These are phyloP conservation scores for Rhizoclosmatium globosum DNA, from an alignment of 192 early-diverging fungal species.

Conservation along the genomic window DNA sequence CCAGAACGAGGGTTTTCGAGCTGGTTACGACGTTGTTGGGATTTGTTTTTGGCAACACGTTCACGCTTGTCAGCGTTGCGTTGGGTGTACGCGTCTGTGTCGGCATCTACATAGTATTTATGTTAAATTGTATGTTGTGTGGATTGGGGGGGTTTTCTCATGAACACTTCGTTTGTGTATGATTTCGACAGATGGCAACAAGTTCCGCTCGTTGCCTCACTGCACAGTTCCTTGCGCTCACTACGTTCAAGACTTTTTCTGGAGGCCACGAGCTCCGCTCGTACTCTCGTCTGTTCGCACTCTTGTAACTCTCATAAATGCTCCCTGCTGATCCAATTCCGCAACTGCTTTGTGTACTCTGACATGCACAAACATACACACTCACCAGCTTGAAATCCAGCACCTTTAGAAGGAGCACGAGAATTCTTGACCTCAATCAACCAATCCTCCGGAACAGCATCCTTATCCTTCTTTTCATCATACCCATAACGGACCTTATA, in stretches of 20 bases:
- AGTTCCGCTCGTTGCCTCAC: no score
- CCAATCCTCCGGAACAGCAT: conserved; percentile 80
- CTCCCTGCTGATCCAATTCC: no score
- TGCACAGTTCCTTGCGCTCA: no score
- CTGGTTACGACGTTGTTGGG: conserved; percentile 83
- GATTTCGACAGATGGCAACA: no score
- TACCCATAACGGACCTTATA: conserved; percentile 93
- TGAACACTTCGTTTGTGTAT: no score
- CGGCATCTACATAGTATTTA: conserved; percentile 66
- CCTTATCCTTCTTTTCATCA: conserved; percentile 74
- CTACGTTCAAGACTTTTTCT: no score
- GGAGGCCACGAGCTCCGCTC: no score
- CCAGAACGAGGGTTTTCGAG: conserved; percentile 70
- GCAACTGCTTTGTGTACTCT: no score
- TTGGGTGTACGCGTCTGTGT: conserved; percentile 86
- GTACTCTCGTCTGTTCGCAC: no score
- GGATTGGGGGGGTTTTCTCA: no score
- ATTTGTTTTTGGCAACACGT: conserved; percentile 86
- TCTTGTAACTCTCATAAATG: no score
- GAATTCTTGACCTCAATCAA: conserved; percentile 78
- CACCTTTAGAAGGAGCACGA: no score
- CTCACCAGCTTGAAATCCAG: background rate
- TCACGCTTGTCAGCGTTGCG: conserved; percentile 86
- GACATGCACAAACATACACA: background rate
- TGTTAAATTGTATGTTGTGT: background rate